Evolutionary conservation across 495 filamentous ascomycete genomes (phyloP).

Genomic region (Astrothelium macrocarpum): DNA sequence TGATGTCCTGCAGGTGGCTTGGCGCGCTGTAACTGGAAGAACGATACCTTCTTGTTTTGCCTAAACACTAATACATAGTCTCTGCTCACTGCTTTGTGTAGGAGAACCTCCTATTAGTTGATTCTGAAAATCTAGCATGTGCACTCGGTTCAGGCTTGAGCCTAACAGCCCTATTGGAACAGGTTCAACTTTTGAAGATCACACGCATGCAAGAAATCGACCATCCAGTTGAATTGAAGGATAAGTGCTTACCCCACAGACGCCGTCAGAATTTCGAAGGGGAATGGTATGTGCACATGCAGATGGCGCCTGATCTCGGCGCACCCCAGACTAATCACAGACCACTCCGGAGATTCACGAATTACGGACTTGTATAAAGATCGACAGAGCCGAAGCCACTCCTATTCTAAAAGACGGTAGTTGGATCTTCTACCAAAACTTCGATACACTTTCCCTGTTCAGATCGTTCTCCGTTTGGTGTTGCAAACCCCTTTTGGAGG

Average conservation of each 20-base stretch:
- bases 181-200: neutral
- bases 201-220: neutral
- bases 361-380: neutral
- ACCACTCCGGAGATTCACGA: neutral
- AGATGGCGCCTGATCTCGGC: neutral
- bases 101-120: neutral
- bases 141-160: neutral
- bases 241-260: neutral
- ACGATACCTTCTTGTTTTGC: neutral
- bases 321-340: neutral
- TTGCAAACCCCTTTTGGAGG: neutral
- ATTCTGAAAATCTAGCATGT: neutral
- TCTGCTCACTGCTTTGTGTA: neutral
- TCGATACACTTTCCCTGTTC: neutral
- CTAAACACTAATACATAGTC: neutral
- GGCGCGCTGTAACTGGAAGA: neutral
- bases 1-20: constrained; percentile 2
- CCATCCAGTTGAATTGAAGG: neutral
- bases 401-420: neutral
- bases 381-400: constrained; percentile 2
- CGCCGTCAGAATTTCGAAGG: neutral
- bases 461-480: neutral
- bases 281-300: neutral
- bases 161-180: neutral
- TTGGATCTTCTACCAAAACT: neutral